Percentiles rank a stretch among this genome's conserved stretches.
Evolutionary conservation across 306 rosid species (phyloP).

Genomic region (Malus fusca): DNA sequence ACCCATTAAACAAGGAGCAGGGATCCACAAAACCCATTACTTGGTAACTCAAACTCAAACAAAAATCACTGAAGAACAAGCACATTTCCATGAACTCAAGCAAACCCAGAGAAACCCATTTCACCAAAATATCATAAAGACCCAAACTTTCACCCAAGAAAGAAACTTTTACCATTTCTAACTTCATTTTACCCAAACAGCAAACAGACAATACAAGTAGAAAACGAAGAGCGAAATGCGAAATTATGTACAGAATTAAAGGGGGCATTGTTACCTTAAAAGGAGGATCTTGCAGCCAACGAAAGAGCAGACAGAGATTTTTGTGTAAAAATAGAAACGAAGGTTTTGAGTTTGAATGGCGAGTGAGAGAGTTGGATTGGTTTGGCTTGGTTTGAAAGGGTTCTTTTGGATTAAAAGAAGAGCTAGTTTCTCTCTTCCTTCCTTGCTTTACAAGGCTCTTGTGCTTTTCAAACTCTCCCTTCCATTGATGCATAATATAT

Average conservation of each 20-base stretch:
- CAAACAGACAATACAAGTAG: neutral
- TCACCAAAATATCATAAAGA: neutral
- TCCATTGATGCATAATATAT: neutral
- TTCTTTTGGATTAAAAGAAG: conserved; percentile 3
- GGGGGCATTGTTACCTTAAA: conserved; percentile 30
- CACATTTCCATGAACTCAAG: neutral
- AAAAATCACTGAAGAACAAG: neutral
- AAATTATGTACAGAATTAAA: neutral
- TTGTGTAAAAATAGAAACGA: neutral
- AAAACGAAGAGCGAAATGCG: neutral
- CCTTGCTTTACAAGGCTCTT: conserved; percentile 2
- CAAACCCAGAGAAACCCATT: conserved; percentile 23
- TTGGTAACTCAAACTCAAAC: neutral
- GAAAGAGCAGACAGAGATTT: conserved; percentile 15
- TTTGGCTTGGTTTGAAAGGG: neutral
- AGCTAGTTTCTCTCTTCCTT: neutral
- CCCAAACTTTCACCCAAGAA: neutral
- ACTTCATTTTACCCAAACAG: conserved; percentile 1
- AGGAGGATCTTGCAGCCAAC: conserved; percentile 23
- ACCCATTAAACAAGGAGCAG: neutral
- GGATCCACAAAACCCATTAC: neutral
- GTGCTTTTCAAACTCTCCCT: neutral
- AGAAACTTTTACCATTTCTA: neutral
- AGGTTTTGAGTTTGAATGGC: conserved; percentile 3
- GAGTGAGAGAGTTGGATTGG: neutral